Base-by-base conservation (phyloP, 495 filamentous ascomycete genomes). In the Stereocaulon alpinum region DNA sequence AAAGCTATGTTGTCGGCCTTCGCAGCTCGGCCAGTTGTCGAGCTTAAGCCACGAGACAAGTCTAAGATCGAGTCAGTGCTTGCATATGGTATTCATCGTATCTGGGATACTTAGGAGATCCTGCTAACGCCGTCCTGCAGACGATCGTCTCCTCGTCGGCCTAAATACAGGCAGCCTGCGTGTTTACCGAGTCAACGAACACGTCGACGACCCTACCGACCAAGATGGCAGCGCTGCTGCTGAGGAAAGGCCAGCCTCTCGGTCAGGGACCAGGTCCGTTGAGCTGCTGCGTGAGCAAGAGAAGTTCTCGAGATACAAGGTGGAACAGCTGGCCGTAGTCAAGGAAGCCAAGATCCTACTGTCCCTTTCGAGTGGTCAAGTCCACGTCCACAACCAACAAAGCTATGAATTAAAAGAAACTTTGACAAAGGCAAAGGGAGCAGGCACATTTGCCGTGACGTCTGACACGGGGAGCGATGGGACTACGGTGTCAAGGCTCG, bases 1-100 rank as follows among this genome's bases (percentile, higher is more conserved):
- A 49, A 29, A n/a, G 40, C 17, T n/a, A 98, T 98, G 93, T 84
- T 97, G 73, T 95, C 93, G 75, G 92, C 94, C 71, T 98, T 99
- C 75, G 92, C 85, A 64, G 90, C 93, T 79, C 88, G 88, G 69
- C 87, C 94, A 62, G 87, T 97, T 67, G 86, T 96, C 77, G 93
- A 99, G 85, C 86, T 99, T 61, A 91, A 86, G 74, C 83, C 83
- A 67, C 85, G 89, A 68, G 93, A 97, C 80, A 95, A 91, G 74
- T 94, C 88, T 50, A 88, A 84, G 78, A 96, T 99, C 70, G 92
- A 97, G 72, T 88, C 88, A 6, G 85, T 97, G 58, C 80, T 96
- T 41, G 87, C 93, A 61, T 90, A 95, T 73, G 90, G 86, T 89
- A 73, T 48, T 71, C 24, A 7, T 34, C 17, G 14, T 17, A 27